Percentiles rank a stretch among this genome's conserved stretches.
Evolutionary conservation across 495 filamentous ascomycete genomes (phyloP).

Genomic region (Penicillium turbatum): DNA sequence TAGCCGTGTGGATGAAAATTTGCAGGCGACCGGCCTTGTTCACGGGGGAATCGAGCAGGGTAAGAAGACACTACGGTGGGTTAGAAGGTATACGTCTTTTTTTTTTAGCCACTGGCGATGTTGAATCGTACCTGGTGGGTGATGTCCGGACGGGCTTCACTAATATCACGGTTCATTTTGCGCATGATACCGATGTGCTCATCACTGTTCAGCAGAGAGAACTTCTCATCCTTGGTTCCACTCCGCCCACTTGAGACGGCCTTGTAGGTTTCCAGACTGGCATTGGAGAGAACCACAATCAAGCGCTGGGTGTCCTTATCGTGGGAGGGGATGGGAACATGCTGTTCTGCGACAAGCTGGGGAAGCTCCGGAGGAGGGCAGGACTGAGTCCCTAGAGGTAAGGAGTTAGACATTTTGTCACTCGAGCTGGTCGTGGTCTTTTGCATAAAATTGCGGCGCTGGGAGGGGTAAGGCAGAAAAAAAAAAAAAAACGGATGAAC

Average conservation of each 20-base stretch:
- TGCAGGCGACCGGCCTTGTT: slow-evolving; percentile 97
- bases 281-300: slow-evolving; percentile 95
- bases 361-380: slow-evolving; percentile 87
- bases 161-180: slow-evolving; percentile 98
- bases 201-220: slow-evolving; percentile 93
- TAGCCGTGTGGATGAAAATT: slow-evolving; percentile 97
- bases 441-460: slow-evolving; percentile 1
- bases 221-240: slow-evolving; percentile 81
- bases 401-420: slow-evolving; percentile 23
- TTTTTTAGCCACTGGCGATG: not conserved
- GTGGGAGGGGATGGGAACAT: slow-evolving; percentile 71
- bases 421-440: not conserved
- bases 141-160: slow-evolving; percentile 94
- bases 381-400: slow-evolving; percentile 72
- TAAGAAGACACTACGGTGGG: slow-evolving; percentile 76
- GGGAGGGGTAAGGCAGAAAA: not conserved
- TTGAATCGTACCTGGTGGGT: slow-evolving; percentile 79
- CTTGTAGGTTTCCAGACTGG: slow-evolving; percentile 94
- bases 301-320: slow-evolving; percentile 88
- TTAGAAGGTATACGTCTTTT: slow-evolving; percentile 5
- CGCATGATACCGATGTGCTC: slow-evolving; percentile 99
- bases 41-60: slow-evolving; percentile 93
- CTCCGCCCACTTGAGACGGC: slow-evolving; percentile 68
- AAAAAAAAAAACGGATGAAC: not conserved
- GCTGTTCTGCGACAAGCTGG: slow-evolving; percentile 87